Evolutionary conservation across 306 rosid genomes (phyloP), one percentile per base, ranked within the genome.

Genomic region (Albizia julibrissin): DNA sequence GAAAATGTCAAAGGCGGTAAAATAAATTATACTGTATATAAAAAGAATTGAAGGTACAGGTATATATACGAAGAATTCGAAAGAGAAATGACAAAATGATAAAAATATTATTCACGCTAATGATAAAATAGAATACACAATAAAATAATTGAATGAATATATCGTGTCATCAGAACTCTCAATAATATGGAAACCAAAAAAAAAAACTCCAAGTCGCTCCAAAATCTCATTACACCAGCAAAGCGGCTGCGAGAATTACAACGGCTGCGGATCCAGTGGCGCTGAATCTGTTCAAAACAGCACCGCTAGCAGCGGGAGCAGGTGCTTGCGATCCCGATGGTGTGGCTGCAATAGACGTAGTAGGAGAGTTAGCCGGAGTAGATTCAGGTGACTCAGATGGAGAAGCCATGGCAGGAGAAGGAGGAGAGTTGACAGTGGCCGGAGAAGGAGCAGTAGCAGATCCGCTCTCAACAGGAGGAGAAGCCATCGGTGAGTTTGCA

Each of bases 401-500:
- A 29, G 83, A 22, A n/a, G n/a, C n/a, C 1, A 74, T 68, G 22
- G 91, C 62, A 34, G 87, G 85, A 37, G 87, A 49, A 0, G 91
- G 91, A 3, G 91, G 91, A 78, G 94, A 87, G 77, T 40, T 31
- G 66, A 27, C 44, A 69, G 43, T 3, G 71, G 72, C 5, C 0
- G 90, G 85, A 0, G 91, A 78, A 22, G 89, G 86, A 75, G 91
- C 56, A 22, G 84, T 83, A 70, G 91, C 65, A 0, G 86, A 76
- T 43, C 13, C 80, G 39, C 24, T 75, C 49, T 19, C 46, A 59
- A 10, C 33, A 1, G 89, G 76, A 50, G 88, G 82, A 24, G 87
- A 71, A 0, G 84, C 46, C 5, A 1, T 19, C 6, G 87, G 87
- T 11, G 90, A 42, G 1, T 13, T 59, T 4, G 64, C 77, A 0